Percentiles rank a stretch among this genome's conserved stretches.
Evolutionary conservation across 176 grass and related monocot species (phyloP).

Genomic region (Dendrocalamus sinicus): DNA sequence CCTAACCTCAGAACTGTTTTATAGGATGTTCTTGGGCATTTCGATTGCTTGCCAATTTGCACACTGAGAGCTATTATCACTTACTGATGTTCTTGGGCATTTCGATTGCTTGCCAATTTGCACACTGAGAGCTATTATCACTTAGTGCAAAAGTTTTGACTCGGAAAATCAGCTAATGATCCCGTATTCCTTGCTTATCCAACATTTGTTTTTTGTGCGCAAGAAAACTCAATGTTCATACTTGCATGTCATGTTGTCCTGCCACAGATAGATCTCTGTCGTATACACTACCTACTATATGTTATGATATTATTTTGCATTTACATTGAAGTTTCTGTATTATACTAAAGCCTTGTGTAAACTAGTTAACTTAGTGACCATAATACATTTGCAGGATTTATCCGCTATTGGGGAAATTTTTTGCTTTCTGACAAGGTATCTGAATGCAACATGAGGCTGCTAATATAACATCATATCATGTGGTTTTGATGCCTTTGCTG

Average conservation of each 20-base stretch:
- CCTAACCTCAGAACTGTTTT: not conserved
- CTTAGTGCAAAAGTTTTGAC: not conserved
- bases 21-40: slow-evolving; percentile 8
- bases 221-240: not conserved
- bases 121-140: not conserved
- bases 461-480: slow-evolving; percentile 25
- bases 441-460: slow-evolving; percentile 23
- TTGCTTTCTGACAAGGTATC: slow-evolving; percentile 37
- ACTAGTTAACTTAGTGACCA: not conserved
- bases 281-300: not conserved
- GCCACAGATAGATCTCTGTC: not conserved
- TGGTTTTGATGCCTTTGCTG: not conserved
- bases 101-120: not conserved
- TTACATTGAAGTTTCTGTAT: slow-evolving; percentile 20
- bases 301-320: not conserved
- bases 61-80: not conserved
- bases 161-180: slow-evolving; percentile 10
- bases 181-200: not conserved
- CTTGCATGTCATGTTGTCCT: slow-evolving; percentile 13
- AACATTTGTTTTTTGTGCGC: not conserved
- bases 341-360: not conserved
- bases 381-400: slow-evolving; percentile 47
- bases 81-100: slow-evolving; percentile 5
- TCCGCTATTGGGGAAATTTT: not conserved
- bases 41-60: not conserved